Evolutionary conservation across 345 rosid genomes (phyloP).

Genomic region (Populus ilicifolia): DNA sequence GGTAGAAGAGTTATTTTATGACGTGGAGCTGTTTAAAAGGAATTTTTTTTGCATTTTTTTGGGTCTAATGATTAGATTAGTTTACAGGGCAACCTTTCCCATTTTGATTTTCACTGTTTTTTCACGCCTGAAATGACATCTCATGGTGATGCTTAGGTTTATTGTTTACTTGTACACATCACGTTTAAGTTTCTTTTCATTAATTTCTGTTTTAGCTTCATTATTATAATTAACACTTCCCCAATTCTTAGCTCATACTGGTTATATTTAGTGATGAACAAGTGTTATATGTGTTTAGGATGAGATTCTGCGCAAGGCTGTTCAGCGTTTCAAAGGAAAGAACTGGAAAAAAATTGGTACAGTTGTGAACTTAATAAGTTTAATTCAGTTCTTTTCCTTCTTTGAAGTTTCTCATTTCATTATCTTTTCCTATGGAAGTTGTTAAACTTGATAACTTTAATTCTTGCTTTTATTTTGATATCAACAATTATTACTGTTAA

Average conservation of each 20-base stretch:
- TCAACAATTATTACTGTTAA: background rate
- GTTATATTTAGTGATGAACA: background rate
- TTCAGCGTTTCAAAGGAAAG: conserved; percentile 91
- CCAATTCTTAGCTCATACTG: background rate
- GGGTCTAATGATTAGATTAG: background rate
- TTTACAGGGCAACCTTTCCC: background rate
- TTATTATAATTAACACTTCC: background rate
- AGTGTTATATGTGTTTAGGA: conserved; percentile 47
- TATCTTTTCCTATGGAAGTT: background rate
- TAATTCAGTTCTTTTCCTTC: background rate
- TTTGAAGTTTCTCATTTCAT: background rate
- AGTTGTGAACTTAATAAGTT: background rate
- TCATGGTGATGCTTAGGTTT: background rate
- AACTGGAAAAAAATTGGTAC: conserved; percentile 99
- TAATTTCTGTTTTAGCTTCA: background rate
- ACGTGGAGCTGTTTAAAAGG: background rate
- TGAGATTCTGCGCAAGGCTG: conserved; percentile 86
- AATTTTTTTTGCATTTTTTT: background rate
- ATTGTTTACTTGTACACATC: background rate
- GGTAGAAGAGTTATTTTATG: background rate
- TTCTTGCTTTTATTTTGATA: background rate
- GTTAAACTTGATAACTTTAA: background rate
- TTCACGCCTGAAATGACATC: background rate
- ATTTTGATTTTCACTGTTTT: background rate
- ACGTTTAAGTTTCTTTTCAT: background rate